phyloP scores from a whole-genome alignment of 495 filamentous ascomycete genomes.

The Aspergillus diversus region DNA sequence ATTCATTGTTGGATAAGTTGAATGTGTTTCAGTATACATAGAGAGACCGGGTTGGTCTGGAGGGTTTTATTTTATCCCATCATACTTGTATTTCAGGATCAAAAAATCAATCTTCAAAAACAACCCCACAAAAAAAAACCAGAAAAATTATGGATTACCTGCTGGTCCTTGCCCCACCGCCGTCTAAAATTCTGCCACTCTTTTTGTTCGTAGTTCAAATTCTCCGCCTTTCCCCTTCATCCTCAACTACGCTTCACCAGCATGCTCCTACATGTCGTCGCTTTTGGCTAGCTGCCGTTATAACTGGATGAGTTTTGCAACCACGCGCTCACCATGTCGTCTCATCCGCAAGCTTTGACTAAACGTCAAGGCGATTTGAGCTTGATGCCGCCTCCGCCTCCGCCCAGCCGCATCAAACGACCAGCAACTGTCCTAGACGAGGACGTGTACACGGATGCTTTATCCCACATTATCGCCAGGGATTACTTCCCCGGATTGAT shows the following conservation, averaged over 20 bases:
- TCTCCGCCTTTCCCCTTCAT: no score
- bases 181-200: no score
- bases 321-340: constrained; percentile 2
- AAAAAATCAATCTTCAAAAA: not conserved
- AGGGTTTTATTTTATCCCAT: not conserved
- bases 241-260: not conserved
- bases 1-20: constrained; percentile 2
- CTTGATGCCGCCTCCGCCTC: constrained; percentile 90
- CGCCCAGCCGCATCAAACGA: constrained; percentile 89
- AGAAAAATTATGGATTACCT: no score
- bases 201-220: no score
- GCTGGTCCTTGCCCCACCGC: no score
- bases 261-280: constrained; percentile 13
- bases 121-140: no score
- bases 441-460: constrained; percentile 85
- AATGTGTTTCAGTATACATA: constrained; percentile 18
- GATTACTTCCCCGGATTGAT: constrained; percentile 95
- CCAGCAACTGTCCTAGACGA: constrained; percentile 90
- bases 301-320: not conserved
- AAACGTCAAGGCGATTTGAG: constrained; percentile 60
- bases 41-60: constrained; percentile 12
- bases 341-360: constrained; percentile 38
- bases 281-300: not conserved
- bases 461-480: constrained; percentile 93
- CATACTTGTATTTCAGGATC: not conserved